phyloP scores from a whole-genome alignment of 768 basidiomycete genomes.

The Leccinum barrowsii region DNA sequence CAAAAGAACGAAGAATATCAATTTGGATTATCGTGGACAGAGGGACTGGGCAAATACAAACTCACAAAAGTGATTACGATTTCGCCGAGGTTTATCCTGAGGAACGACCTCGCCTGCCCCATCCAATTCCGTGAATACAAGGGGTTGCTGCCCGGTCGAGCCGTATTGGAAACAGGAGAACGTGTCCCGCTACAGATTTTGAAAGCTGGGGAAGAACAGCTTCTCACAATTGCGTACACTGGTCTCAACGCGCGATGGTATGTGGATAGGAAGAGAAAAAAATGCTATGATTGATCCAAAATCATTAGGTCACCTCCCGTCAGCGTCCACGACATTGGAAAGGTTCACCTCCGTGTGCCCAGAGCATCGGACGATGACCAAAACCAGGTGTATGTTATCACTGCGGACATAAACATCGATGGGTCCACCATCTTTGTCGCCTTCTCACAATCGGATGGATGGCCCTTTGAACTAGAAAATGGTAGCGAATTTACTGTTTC shows the following conservation, averaged over 20 bases:
- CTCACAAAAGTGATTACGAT: conserved; percentile 91
- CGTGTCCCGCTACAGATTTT: conserved; percentile 65
- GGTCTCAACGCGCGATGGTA: conserved; percentile 83
- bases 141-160: conserved; percentile 58
- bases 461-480: conserved; percentile 93
- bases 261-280: conserved; percentile 12
- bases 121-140: conserved; percentile 87
- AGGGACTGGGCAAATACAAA: conserved; percentile 97
- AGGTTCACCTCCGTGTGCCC: conserved; percentile 68
- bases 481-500: conserved; percentile 68
- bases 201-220: conserved; percentile 61
- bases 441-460: conserved; percentile 59
- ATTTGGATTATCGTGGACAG: conserved; percentile 86
- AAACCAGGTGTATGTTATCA: conserved; percentile 52
- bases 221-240: conserved; percentile 83
- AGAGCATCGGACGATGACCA: conserved; percentile 31
- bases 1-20: conserved; percentile 69
- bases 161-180: conserved; percentile 62
- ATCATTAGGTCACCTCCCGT: conserved; percentile 81
- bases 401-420: conserved; percentile 76
- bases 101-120: conserved; percentile 67
- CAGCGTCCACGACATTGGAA: conserved; percentile 88
- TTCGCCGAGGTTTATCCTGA: conserved; percentile 85
- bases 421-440: conserved; percentile 89
- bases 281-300: neutral